Base-by-base conservation (phyloP, 306 rosid genomes). In the barrel medic (Medicago truncatula) region DNA sequence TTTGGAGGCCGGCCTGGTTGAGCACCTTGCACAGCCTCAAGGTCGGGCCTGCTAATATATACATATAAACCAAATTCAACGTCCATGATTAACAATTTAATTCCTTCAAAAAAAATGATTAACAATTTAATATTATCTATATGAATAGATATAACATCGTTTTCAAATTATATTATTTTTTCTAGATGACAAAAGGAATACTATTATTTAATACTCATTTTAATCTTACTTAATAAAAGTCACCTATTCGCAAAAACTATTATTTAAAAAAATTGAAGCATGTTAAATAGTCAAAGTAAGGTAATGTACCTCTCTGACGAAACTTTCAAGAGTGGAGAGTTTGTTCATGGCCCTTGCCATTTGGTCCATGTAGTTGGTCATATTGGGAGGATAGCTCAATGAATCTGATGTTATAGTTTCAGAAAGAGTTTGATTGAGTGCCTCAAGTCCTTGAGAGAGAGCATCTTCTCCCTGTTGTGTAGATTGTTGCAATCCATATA, bases 331-430 rank as follows among this genome's bases (percentile, higher is more conserved):
- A 59, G 91, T 83, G 16, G 96, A 87, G 82, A 96, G 96, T 83
- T 96, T 96, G 88, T 82, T 90, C 78, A 96, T 88, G 82, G 99
- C 99, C 8, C 91, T 8, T 9, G 98, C 92, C 99, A 96, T 92
- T 25, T 96, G 99, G 15, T 97, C 97, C 99, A 92, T 96, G 79
- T 92, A 96, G 84, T 90, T 96, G 39, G 90, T 81, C 97, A 96
- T 87, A 75, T 90, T 92, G 7, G 91, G 92, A 71, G 98, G 89
- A 78, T 76, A 74, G 72, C 86, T 89, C 78, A 96, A 78, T 14
- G 96, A 88, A 43, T 90, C 99, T 4, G 94, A 85, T 58, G 96
- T 75, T 83, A 96, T 87, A 20, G 94, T 88, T 46, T 90, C 91
- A 5, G 87, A 85, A 39, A 96, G 88, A 17, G 98, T 88, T 47